Percentiles rank a stretch among this genome's conserved stretches.
These are phyloP conservation scores for Chlorencoelia australis DNA, from an alignment of 2,329 filamentous ascomycete genomes.

Conservation along the genomic window DNA sequence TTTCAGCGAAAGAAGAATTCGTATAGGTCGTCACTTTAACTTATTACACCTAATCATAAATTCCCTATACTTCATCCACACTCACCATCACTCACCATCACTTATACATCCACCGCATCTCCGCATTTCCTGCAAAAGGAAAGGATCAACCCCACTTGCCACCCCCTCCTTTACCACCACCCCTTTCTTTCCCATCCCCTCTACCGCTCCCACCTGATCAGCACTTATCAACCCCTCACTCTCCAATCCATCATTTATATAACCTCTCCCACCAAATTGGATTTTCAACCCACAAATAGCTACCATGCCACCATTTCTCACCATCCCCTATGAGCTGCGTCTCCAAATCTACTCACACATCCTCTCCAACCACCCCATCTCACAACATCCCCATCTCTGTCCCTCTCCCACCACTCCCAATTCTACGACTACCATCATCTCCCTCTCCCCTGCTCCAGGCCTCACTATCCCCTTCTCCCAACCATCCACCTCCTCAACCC, in stretches of 20 bases:
- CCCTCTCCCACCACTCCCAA: conserved; percentile 16
- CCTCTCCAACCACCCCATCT: conserved; percentile 30
- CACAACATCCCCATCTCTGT: conserved; percentile 31
- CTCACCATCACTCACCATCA: too few species aligned
- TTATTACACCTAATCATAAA: neutral
- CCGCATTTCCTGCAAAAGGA: too few species aligned
- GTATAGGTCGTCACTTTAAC: too few species aligned
- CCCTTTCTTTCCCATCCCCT: neutral
- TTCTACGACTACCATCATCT: too few species aligned
- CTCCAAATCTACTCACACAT: conserved; percentile 37
- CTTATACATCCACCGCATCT: too few species aligned
- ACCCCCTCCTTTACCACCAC: neutral
- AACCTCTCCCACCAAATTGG: conserved; percentile 2
- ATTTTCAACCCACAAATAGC: conserved; percentile 4
- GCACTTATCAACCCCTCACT: neutral
- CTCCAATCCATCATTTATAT: conserved; percentile 1
- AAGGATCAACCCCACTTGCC: neutral
- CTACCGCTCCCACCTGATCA: neutral
- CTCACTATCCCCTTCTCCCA: too few species aligned
- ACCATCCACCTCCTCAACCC: too few species aligned
- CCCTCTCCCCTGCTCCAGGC: too few species aligned
- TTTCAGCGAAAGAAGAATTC: neutral
- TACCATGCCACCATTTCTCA: conserved; percentile 22
- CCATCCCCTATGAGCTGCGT: conserved; percentile 36
- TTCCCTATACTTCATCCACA: neutral